phyloP scores from a whole-genome alignment of 2,329 filamentous ascomycete species.

The Neurospora sp. region DNA sequence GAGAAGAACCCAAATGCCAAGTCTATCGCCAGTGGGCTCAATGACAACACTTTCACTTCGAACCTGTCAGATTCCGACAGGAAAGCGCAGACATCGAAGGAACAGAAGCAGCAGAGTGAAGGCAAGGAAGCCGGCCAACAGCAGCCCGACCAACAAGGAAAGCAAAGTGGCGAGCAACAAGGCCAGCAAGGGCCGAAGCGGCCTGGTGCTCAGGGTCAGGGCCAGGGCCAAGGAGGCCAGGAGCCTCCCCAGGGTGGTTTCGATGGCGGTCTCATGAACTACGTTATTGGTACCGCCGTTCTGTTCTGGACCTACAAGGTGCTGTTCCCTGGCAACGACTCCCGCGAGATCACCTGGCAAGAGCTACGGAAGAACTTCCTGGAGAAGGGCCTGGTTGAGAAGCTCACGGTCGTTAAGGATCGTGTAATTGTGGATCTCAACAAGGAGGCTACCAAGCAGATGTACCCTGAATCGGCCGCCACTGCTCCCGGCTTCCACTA shows the following conservation, averaged over 20 bases:
- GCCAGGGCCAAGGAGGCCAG: constrained; percentile 6
- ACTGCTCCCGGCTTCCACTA: constrained; percentile 65
- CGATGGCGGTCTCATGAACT: constrained; percentile 28
- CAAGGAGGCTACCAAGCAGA: constrained; percentile 59
- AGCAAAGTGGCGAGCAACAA: constrained; percentile 14
- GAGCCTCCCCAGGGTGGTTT: constrained; percentile 1
- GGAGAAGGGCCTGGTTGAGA: constrained; percentile 92
- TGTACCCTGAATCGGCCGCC: constrained; percentile 69
- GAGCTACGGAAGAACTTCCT: constrained; percentile 90
- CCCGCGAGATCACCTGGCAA: constrained; percentile 89
- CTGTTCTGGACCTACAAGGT: constrained; percentile 33
- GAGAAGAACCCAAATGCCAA: constrained; percentile 48
- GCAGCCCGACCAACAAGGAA: constrained; percentile 20
- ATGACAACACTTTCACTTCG: constrained; percentile 51
- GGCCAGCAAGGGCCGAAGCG: constrained; percentile 12
- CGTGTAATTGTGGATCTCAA: constrained; percentile 69
- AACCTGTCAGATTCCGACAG: constrained; percentile 40
- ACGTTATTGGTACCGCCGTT: constrained; percentile 33
- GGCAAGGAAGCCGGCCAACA: constrained; percentile 11
- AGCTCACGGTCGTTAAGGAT: constrained; percentile 70
- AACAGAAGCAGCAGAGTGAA: constrained; percentile 7
- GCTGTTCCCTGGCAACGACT: constrained; percentile 33
- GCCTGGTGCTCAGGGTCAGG: constrained; percentile 12
- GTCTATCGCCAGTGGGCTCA: constrained; percentile 27
- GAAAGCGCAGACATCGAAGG: constrained; percentile 13